Base-by-base conservation (phyloP, 2,329 filamentous ascomycete species). In the Emericellopsis cladophorae region DNA sequence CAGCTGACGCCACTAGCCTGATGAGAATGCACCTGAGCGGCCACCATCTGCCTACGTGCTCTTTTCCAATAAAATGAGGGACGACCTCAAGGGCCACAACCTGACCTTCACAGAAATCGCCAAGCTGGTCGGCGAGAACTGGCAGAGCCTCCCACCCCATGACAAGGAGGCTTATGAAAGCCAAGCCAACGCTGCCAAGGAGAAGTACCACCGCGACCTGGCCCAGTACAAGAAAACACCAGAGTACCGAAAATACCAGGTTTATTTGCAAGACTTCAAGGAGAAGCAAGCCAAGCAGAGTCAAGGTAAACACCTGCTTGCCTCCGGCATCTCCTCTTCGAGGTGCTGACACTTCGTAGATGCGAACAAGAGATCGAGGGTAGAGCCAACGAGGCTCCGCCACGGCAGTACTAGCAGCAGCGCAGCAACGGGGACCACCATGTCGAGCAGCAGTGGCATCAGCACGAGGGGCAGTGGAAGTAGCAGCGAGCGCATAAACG, bases 41-140 rank as follows among this genome's bases (percentile, higher is more conserved):
- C 83, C 85, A 1, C 82, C 84, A 0, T 90, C 84, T 5, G 85
- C 84, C 39, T 90, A 90, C 60, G 85, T 90, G 11, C 73, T 90
- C 14, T 92, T 92, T 53, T 89, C 85, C 1, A 90, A 90, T 51
- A 84, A 83, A 59, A 82, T 87, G 60, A 76, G 85, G 50, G 85
- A 90, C 50, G 76, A 84, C 18, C 61, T 90, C 21, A 87, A 84
- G 54, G 82, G 79, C 4, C 78, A 83, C 44, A 84, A 82, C 37
- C 62, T 90, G 5, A 83, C 80, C 1, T 92, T 92, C 51, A 88
- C 84, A 2, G 84, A 89, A 52, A 88, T 90, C 46, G 84, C 84
- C 10, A 89, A 89, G 52, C 64, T 87, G 1, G 84, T 89, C 1
- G 84, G 84, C 7, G 84, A 90, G 53, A 76, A 83, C 52, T 90